A percentile compares a stretch with the other conserved stretches of the same genome.
These are phyloP conservation scores for Martiniozyma asiatica DNA, from an alignment of 1,139 yeast species.

Conservation along the genomic window DNA sequence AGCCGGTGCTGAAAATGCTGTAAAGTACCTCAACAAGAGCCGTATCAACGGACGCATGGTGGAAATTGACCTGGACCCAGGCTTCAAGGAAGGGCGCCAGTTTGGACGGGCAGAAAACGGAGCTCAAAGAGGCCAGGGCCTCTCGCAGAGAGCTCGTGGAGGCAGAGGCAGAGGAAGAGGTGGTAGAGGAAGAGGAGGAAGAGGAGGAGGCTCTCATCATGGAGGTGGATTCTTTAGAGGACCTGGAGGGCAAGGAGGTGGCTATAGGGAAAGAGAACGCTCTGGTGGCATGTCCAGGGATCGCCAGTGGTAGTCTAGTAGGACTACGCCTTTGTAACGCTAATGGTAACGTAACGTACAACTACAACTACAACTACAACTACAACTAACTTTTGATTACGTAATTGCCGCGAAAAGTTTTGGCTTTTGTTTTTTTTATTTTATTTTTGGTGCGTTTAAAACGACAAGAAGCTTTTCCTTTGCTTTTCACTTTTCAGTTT, in stretches of 20 bases:
- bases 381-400: too few relatives aligned
- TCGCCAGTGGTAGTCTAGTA: conserved; percentile 6
- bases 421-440: too few relatives aligned
- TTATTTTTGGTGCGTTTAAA: too few relatives aligned
- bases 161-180: conserved; percentile 23
- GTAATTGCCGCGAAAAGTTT: too few relatives aligned
- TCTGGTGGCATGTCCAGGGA: conserved; percentile 11
- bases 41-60: conserved; percentile 69
- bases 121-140: conserved; percentile 49
- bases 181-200: conserved; percentile 23
- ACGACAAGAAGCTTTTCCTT: too few relatives aligned
- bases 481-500: too few relatives aligned
- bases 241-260: conserved; percentile 14
- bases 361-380: too few relatives aligned
- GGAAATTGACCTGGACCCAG: conserved; percentile 87
- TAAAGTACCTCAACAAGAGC: conserved; percentile 70
- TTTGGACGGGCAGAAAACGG: conserved; percentile 88
- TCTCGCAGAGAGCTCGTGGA: conserved; percentile 18
- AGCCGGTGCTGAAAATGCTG: conserved; percentile 65
- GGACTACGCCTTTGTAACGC: too few relatives aligned
- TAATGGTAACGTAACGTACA: too few relatives aligned
- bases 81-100: conserved; percentile 88
- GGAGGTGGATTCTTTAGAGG: conserved; percentile 8
- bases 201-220: too few relatives aligned
- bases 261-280: conserved; percentile 6